phyloP scores from a whole-genome alignment of 805 yeast genomes.

The Metschnikowia proteae region DNA sequence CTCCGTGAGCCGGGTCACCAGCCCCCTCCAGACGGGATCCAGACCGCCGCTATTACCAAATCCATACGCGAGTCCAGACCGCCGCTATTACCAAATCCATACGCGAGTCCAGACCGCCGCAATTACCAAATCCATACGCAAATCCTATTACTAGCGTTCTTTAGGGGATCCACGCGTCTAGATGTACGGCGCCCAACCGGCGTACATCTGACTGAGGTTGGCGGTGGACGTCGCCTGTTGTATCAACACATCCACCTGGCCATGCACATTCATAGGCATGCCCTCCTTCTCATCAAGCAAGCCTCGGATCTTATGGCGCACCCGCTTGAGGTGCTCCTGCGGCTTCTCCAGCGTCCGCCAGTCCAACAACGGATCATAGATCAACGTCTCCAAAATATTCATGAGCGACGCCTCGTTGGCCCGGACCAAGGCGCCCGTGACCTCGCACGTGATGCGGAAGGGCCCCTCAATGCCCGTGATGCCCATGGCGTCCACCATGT shows the following conservation, averaged over 20 bases:
- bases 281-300: constrained; percentile 75
- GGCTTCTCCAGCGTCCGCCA: constrained; percentile 57
- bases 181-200: constrained; percentile 71
- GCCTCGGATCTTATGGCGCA: constrained; percentile 80
- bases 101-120: too few species aligned
- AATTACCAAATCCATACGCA: too few species aligned
- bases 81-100: too few species aligned
- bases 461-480: constrained; percentile 86
- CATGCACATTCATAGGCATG: constrained; percentile 82
- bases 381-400: constrained; percentile 87
- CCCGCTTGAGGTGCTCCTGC: constrained; percentile 63
- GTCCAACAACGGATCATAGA: constrained; percentile 88
- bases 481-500: constrained; percentile 87
- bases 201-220: constrained; percentile 79
- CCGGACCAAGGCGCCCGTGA: constrained; percentile 68
- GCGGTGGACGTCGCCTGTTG: constrained; percentile 74
- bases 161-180: not conserved
- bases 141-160: too few species aligned
- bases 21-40: too few species aligned
- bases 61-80: too few species aligned
- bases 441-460: constrained; percentile 81
- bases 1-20: not conserved
- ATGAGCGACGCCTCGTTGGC: constrained; percentile 77
- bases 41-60: too few species aligned
- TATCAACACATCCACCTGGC: constrained; percentile 86